A percentile compares a stretch with the other conserved stretches of the same genome.
These are phyloP conservation scores for Rhazya stricta DNA, from an alignment of 257 asterid species.

Conservation along the genomic window DNA sequence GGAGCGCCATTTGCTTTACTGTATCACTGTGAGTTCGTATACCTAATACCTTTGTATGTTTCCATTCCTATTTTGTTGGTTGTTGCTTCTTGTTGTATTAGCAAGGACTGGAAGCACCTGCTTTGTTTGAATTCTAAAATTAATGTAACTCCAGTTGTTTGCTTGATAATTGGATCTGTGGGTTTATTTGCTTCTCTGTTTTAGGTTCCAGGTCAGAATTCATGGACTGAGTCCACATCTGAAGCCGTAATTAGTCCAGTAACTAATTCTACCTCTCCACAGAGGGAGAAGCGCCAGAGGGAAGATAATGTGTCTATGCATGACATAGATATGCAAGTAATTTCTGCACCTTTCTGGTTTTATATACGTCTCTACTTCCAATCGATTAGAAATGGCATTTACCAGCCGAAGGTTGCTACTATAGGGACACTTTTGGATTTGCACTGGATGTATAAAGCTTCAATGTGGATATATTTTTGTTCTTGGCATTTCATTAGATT, in stretches of 20 bases:
- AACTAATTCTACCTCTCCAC: conserved; percentile 28
- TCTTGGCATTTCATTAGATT: background rate
- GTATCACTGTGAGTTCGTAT: conserved; percentile 63
- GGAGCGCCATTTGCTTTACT: conserved; percentile 83
- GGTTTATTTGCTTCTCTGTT: conserved; percentile 17
- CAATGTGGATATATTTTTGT: background rate
- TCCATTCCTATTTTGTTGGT: background rate
- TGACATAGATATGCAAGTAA: conserved; percentile 56
- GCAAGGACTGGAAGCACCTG: background rate
- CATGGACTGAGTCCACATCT: conserved; percentile 57
- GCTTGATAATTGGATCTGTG: background rate
- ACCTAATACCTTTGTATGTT: too few relatives aligned
- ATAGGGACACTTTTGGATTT: background rate
- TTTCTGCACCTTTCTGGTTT: conserved; percentile 12
- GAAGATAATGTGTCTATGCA: conserved; percentile 46
- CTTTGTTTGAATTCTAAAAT: background rate
- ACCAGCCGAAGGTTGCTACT: background rate
- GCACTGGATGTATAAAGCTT: background rate
- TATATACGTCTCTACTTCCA: background rate
- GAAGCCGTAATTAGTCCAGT: conserved; percentile 28
- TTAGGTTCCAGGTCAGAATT: conserved; percentile 82
- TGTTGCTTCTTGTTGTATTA: background rate
- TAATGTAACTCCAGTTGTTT: background rate
- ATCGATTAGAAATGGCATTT: background rate
- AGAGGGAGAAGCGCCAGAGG: conserved; percentile 76